A percentile compares a stretch with the other conserved stretches of the same genome.
Conservation (phyloP, 352 stramenopile species). For the Phytophthora cryptogea region DNA sequence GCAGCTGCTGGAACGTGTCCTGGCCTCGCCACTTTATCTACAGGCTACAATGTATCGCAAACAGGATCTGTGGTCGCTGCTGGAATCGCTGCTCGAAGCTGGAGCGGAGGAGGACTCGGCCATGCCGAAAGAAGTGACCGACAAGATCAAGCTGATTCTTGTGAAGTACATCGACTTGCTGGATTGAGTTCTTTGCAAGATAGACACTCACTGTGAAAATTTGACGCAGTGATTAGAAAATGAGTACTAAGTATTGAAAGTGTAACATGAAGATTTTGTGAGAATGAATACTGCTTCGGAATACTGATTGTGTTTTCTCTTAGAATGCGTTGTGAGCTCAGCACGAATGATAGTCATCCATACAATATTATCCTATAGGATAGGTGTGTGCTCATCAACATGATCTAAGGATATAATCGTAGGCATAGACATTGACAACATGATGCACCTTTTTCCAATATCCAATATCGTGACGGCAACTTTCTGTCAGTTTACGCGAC, state of each 20-base stretch:
- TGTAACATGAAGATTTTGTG: background rate
- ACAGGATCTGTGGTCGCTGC: constrained; percentile 47
- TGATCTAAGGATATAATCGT: too few species aligned
- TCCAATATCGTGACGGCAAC: too few species aligned
- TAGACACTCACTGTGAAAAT: background rate
- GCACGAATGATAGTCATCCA: background rate
- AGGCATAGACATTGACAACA: too few species aligned
- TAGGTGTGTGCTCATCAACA: too few species aligned
- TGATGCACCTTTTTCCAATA: too few species aligned
- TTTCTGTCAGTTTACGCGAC: too few species aligned
- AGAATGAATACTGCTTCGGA: background rate
- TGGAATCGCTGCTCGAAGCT: constrained; percentile 52
- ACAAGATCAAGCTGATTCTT: constrained; percentile 51
- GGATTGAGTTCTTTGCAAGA: constrained; percentile 40
- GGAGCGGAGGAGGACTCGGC: constrained; percentile 45
- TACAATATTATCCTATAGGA: too few species aligned
- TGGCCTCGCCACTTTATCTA: constrained; percentile 53
- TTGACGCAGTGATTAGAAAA: background rate
- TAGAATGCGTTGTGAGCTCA: background rate
- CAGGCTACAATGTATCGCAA: constrained; percentile 64
- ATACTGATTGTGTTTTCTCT: background rate
- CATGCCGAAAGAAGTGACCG: constrained; percentile 37
- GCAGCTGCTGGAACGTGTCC: constrained; percentile 44
- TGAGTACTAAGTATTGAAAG: background rate
- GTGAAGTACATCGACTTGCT: constrained; percentile 64